phyloP scores from a whole-genome alignment of 2,329 filamentous ascomycete species.

The Colletotrichum chrysophilum region DNA sequence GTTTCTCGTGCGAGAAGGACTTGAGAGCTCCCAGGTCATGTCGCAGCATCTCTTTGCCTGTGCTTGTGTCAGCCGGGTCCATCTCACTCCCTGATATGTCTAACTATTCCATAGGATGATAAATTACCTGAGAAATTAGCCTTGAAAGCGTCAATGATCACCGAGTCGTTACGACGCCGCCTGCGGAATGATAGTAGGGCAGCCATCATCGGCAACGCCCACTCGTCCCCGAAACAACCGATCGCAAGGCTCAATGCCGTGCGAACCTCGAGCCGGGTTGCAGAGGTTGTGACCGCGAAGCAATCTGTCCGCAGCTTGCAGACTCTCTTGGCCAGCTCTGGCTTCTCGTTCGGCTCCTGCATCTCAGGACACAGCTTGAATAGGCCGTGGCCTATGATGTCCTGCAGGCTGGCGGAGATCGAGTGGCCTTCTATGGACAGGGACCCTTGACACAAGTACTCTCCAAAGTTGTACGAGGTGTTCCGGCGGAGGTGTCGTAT shows the following conservation, averaged over 20 bases:
- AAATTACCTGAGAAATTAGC: neutral
- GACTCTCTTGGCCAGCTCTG: neutral
- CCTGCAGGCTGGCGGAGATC: neutral
- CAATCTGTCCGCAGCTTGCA: neutral
- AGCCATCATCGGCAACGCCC: neutral
- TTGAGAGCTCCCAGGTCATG: neutral
- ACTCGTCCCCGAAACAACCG: neutral
- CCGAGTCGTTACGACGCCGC: neutral
- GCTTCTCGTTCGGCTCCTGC: neutral
- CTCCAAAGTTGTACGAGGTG: neutral
- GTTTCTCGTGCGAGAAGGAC: neutral
- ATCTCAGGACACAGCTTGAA: neutral
- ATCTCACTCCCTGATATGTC: neutral
- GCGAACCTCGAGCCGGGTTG: neutral
- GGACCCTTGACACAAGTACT: neutral
- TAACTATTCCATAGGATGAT: accelerated
- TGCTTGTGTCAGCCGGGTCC: neutral
- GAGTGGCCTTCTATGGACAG: neutral
- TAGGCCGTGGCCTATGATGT: neutral
- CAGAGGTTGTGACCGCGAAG: neutral
- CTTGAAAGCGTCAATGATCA: neutral
- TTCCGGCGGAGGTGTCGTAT: neutral
- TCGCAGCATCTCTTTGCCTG: neutral
- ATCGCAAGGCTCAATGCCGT: neutral
- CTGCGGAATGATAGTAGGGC: neutral